Evolutionary conservation across 2,329 filamentous ascomycete species (phyloP).

Genomic region (Alternaria incomplexa): DNA sequence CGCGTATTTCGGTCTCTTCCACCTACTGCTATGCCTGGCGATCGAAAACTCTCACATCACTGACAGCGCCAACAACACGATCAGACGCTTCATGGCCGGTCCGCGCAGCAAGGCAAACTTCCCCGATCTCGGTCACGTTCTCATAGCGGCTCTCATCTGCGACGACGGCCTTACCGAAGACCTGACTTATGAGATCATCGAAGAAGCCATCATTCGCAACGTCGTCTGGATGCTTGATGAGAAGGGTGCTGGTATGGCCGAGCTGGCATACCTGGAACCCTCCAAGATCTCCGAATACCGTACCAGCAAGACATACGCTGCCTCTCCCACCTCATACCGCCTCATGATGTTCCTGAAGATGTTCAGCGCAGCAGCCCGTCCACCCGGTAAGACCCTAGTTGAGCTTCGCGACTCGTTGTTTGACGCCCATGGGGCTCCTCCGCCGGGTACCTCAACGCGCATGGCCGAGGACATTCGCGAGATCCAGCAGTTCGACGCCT

Average conservation of each 20-base stretch:
- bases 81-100: constrained; percentile 50
- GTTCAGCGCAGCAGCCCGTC: constrained; percentile 55
- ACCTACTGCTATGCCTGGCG: constrained; percentile 58
- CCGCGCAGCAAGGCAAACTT: constrained; percentile 51
- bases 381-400: constrained; percentile 43
- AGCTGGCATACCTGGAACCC: constrained; percentile 56
- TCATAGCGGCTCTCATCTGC: constrained; percentile 57
- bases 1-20: constrained; percentile 60
- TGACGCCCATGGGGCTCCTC: constrained; percentile 59
- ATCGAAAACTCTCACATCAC: constrained; percentile 49
- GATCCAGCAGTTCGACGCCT: constrained; percentile 52
- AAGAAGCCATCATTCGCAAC: constrained; percentile 58
- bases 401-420: constrained; percentile 56
- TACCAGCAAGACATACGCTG: constrained; percentile 55
- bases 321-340: constrained; percentile 56
- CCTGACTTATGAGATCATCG: constrained; percentile 54
- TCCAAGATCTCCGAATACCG: constrained; percentile 54
- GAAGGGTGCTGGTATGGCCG: constrained; percentile 46
- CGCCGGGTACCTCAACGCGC: constrained; percentile 46
- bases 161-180: constrained; percentile 50
- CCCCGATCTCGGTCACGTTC: constrained; percentile 58
- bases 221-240: constrained; percentile 59
- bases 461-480: constrained; percentile 54
- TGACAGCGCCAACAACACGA: constrained; percentile 53
- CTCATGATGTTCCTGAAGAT: constrained; percentile 62